Evolutionary conservation across 352 stramenopile genomes (phyloP), one percentile per base, ranked within the genome.

Genomic region (Phytophthora pini): DNA sequence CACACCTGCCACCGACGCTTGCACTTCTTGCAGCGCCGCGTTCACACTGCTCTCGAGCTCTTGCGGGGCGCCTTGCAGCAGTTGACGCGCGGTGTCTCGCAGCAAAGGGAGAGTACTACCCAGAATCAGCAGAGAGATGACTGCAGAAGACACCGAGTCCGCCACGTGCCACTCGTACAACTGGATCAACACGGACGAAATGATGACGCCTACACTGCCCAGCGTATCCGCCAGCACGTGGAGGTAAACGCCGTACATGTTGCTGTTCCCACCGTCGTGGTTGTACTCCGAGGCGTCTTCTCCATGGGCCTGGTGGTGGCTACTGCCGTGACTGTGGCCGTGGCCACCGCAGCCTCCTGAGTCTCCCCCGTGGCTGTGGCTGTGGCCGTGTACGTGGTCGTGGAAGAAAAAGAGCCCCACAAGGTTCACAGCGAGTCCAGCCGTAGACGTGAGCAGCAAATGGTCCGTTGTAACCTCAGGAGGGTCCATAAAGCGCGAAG

Each of bases 221-320:
- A 97, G 73, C 12, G 90, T 94, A 58, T 97, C 91, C 1, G 89
- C 89, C 45, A 97, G 63, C 22, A 97, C 87, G 56, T 97, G 91
- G 26, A 97, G 76, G 43, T 97, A 96, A 13, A 97, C 89, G 9
- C 88, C 91, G 61, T 97, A 90, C 80, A 97, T 95, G 72, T 97
- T 97, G 56, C 76, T 90, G 65, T 95, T 97, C 49, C 73, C 83
- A 46, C 64, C 59, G 20, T 65, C 44, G 8, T 63, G 29, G 4
- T 57, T 54, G 20, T 43, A 20, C 45, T 78, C 61, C 2, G 54
- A 72, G 40, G 87, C 78, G 24, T 71, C 57, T 61, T 87, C 70
- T 5, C 81, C 77, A 36, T 92, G 82, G 9, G 59, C 50, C 38
- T 90, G 78, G 45, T 76, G 67, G 45, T 89, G 82, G 9, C 70